A percentile compares a stretch with the other conserved stretches of the same genome.
These are phyloP conservation scores for Agrocybe praecox DNA, from an alignment of 768 basidiomycete species.

Conservation along the genomic window DNA sequence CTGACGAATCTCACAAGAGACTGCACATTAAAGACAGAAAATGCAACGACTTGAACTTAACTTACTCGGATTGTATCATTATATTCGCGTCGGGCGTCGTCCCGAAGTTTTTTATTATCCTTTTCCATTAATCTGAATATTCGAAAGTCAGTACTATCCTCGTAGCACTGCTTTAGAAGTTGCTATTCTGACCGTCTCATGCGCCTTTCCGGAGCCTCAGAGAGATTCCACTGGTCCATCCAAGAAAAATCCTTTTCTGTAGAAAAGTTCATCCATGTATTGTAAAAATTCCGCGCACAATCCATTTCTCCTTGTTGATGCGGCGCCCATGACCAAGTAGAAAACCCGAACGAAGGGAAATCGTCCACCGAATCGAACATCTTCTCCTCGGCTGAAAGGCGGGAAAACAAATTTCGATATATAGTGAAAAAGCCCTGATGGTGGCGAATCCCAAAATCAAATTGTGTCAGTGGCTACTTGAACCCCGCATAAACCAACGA, in stretches of 20 bases:
- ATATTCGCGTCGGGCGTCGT: conserved; percentile 87
- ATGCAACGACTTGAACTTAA: neutral
- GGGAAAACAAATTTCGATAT: conserved; percentile 83
- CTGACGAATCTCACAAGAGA: conserved; percentile 74
- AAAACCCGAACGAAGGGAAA: conserved; percentile 86
- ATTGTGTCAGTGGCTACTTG: no score
- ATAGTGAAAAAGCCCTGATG: conserved; percentile 86
- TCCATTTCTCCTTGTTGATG: conserved; percentile 44
- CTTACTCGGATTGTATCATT: conserved; percentile 88
- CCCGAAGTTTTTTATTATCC: conserved; percentile 91
- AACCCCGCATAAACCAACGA: no score
- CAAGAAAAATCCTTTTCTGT: conserved; percentile 89
- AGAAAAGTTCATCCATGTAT: conserved; percentile 82
- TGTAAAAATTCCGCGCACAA: conserved; percentile 78
- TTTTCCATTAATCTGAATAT: conserved; percentile 82
- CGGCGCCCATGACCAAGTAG: conserved; percentile 72
- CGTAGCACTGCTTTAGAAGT: no score
- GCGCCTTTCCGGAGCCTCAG: conserved; percentile 86
- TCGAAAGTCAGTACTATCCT: neutral
- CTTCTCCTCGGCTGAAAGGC: conserved; percentile 81
- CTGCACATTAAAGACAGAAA: conserved; percentile 34
- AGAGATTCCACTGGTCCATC: conserved; percentile 81
- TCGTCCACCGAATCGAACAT: conserved; percentile 39
- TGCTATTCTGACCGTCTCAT: conserved; percentile 61
- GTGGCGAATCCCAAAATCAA: neutral